A percentile compares a stretch with the other conserved stretches of the same genome.
phyloP scores from a whole-genome alignment of 2,329 filamentous ascomycete species.

The Aspergillus hiratsukae region DNA sequence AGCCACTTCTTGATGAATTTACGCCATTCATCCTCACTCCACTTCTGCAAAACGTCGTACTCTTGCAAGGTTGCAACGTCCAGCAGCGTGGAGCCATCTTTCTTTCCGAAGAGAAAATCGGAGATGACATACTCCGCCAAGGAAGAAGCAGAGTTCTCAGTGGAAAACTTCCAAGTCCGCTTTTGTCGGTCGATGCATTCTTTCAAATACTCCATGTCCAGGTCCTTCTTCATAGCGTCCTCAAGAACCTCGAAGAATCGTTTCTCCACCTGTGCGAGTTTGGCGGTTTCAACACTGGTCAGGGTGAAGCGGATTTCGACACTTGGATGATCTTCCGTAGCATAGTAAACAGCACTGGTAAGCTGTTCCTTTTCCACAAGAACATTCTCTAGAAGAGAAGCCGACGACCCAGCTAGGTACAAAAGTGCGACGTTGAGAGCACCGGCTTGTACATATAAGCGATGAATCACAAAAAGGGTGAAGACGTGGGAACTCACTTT shows the following conservation, averaged over 20 bases:
- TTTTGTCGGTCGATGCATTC: slow-evolving; percentile 81
- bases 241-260: slow-evolving; percentile 78
- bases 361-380: slow-evolving; percentile 92
- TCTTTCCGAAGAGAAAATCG: slow-evolving; percentile 84
- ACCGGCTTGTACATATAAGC: slow-evolving; percentile 42
- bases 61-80: slow-evolving; percentile 52
- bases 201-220: slow-evolving; percentile 85
- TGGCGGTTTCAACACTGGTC: slow-evolving; percentile 80
- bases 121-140: slow-evolving; percentile 83
- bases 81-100: slow-evolving; percentile 72
- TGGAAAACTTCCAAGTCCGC: slow-evolving; percentile 75
- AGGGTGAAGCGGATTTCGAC: slow-evolving; percentile 81
- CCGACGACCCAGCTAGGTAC: slow-evolving; percentile 89
- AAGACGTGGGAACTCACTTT: slow-evolving; percentile 38
- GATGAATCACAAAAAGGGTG: not conserved
- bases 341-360: slow-evolving; percentile 77
- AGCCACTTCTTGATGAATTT: slow-evolving; percentile 79
- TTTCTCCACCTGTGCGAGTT: slow-evolving; percentile 77
- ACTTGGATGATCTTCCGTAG: slow-evolving; percentile 73
- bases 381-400: slow-evolving; percentile 84
- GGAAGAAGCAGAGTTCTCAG: slow-evolving; percentile 74
- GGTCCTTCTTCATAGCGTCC: slow-evolving; percentile 68
- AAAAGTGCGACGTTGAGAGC: slow-evolving; percentile 76
- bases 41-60: slow-evolving; percentile 66
- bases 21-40: slow-evolving; percentile 82